Percentiles rank a stretch among this genome's conserved stretches.
These are phyloP conservation scores for Borovskyia barvae DNA, from an alignment of 208 protist genomes.

Conservation along the genomic window DNA sequence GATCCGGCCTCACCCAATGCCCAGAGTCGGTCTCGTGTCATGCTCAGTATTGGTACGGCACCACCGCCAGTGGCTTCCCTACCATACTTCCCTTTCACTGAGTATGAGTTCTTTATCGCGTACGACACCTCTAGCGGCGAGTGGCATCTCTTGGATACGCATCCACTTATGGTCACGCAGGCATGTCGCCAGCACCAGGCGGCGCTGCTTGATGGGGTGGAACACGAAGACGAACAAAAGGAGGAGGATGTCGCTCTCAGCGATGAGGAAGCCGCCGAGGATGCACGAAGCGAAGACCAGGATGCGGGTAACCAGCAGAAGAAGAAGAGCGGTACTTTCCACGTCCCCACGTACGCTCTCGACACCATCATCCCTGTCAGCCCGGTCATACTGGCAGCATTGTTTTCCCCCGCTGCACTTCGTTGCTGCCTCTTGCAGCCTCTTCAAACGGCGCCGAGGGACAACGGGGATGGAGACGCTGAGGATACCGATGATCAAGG, in stretches of 20 bases:
- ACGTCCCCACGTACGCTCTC: slow-evolving; percentile 30
- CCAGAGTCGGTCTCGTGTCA: not conserved
- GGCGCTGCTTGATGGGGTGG: slow-evolving; percentile 8
- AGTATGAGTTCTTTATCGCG: slow-evolving; percentile 43
- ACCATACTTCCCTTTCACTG: slow-evolving; percentile 22
- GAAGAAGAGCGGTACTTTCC: slow-evolving; percentile 2
- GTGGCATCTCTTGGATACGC: slow-evolving; percentile 61
- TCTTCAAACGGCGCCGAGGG: not conserved
- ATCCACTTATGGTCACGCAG: slow-evolving; percentile 38
- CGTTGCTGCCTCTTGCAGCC: slow-evolving; percentile 62
- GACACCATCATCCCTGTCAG: slow-evolving; percentile 53
- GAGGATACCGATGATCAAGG: not conserved
- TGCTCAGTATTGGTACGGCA: slow-evolving; percentile 9
- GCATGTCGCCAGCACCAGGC: slow-evolving; percentile 25
- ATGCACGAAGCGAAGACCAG: slow-evolving; percentile 16
- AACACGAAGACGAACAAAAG: not conserved
- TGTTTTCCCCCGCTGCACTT: slow-evolving; percentile 54
- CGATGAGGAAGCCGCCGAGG: slow-evolving; percentile 16
- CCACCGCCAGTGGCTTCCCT: slow-evolving; percentile 20
- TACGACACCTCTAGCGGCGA: slow-evolving; percentile 26
- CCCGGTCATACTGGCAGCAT: slow-evolving; percentile 62
- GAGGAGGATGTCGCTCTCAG: not conserved
- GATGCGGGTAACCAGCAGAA: slow-evolving; percentile 18
- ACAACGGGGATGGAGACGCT: not conserved
- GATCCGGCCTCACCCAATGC: not conserved